These are phyloP conservation scores for Oryza meyeriana DNA, from an alignment of 176 grass and related monocot species.

Conservation along the genomic window DNA sequence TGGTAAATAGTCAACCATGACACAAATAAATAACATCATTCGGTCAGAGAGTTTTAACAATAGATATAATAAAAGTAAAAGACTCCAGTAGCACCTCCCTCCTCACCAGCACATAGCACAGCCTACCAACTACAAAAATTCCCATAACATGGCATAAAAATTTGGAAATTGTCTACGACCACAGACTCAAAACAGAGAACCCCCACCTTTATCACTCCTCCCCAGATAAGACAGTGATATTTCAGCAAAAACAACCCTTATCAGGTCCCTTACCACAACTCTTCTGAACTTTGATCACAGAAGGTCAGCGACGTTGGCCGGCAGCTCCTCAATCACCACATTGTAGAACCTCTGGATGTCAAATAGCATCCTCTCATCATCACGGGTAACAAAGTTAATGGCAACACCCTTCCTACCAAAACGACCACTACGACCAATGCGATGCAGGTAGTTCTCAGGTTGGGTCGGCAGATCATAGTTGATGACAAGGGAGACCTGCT, in stretches of 20 bases:
- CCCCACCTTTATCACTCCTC: constrained; percentile 18
- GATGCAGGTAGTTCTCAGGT: constrained; percentile 91
- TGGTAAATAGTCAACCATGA: constrained; percentile 34
- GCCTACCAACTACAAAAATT: constrained; percentile 71
- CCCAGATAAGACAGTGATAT: constrained; percentile 29
- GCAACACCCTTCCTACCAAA: constrained; percentile 93
- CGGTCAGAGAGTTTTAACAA: constrained; percentile 43
- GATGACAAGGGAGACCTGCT: constrained; percentile 87
- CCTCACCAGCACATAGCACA: constrained; percentile 40
- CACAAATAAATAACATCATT: constrained; percentile 54
- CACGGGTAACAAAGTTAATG: constrained; percentile 87
- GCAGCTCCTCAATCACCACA: constrained; percentile 82
- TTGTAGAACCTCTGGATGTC: constrained; percentile 92
- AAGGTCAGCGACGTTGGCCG: constrained; percentile 83
- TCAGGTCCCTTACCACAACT: constrained; percentile 21
- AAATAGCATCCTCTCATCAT: constrained; percentile 86
- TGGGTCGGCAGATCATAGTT: constrained; percentile 91
- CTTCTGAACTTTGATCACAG: constrained; percentile 50
- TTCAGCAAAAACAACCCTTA: constrained; percentile 54
- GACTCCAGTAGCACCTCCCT: constrained; percentile 29
- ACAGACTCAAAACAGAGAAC: constrained; percentile 40
- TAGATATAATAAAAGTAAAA: constrained; percentile 27
- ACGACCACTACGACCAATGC: constrained; percentile 84
- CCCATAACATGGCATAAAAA: constrained; percentile 65
- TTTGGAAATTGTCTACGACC: constrained; percentile 47